Base-by-base conservation (phyloP, 306 rosid species). In the Acacia melanoxylon region DNA sequence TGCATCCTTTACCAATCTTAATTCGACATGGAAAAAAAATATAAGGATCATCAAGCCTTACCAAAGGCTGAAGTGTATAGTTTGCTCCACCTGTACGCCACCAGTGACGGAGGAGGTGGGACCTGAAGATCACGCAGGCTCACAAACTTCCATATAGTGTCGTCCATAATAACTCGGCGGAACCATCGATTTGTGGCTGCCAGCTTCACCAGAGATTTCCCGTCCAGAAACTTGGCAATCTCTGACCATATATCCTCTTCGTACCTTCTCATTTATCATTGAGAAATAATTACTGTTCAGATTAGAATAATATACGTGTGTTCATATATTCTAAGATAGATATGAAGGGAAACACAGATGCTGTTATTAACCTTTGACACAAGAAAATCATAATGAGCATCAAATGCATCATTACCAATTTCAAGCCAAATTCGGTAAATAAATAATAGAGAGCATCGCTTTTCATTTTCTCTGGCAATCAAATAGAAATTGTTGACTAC, bases 181-280 rank as follows among this genome's bases (percentile, higher is more conserved):
- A 95, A 93, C 97, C 99, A 95, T 80, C 88, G 87, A 85, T 80
- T 89, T 24, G 98, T 88, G n/a, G 88, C 85, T 12, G 96, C 91
- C 68, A 95, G 90, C 98, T 83, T 93, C 85, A 93, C 87, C 84
- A 93, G 81, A 72, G 99, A 92, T 81, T 86, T 90, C 62, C 92
- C 98, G 59, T 95, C 99, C 74, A 95, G 84, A 88, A 74, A 87
- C 83, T 90, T 95, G 4, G 97, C 91, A 10, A 95, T 89, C 93
- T 95, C 94, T 58, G 96, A 87, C 99, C 98, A 95, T n/a, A 93
- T 84, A 80, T 95, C 99, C 75, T 87, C 88, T 78, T 95, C 96
- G 84, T 78, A 92, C 95, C 99, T 95, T 49, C 78, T 72, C 56
- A 45, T 82, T 51, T 5, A 74, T 27, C 80, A 82, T 69, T 37